Base-by-base conservation (phyloP, 805 yeast species). In the Ogataea henricii region DNA sequence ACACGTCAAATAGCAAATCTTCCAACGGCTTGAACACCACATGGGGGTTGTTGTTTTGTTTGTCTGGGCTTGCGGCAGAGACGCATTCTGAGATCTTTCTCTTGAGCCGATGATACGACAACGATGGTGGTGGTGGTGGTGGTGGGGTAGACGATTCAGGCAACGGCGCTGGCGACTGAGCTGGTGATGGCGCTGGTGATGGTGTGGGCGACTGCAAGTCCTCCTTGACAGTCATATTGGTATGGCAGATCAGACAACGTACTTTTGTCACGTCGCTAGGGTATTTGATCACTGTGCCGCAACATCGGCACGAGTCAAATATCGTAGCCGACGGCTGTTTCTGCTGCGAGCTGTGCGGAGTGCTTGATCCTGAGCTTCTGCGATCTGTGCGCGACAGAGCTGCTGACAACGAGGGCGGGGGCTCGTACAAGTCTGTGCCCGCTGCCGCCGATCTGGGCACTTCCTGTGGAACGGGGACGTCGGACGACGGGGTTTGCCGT, bases 231-330 rank as follows among this genome's bases (percentile, higher is more conserved):
- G 40, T 46, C 14, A 52, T 23, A 13, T 49, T 80, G 5, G 84
- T 76, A 30, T 71, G 73, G 57, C 96, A 87, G 3, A 80, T 71
- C 0, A 82, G 71, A 59, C 96, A 87, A 48, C 77, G 75, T 59
- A 78, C 82, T 47, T 69, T 74, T 6, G 52, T 33, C 3, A 65
- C 66, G 8, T 57, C 48, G 2, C 62, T 52, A 0, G 77, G 77
- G 40, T 72, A 65, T 43, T 68, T 71, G 25, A 77, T 55, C 13
- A 67, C 47, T 0, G 77, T 69, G 1, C 77, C 78, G 61, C 83
- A 78, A 51, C 82, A 77, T 5, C 66, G 64, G 52, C 83, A 78
- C 2, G 61, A 41, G 30, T 57, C 64, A 10, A 63, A 42, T 4
- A 59, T 39, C 16, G 53, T 40, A 6, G 53, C 51, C 27, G 47